Conservation (phyloP, 202 grass and related monocot genomes). For the Brachypodium distachyon region DNA sequence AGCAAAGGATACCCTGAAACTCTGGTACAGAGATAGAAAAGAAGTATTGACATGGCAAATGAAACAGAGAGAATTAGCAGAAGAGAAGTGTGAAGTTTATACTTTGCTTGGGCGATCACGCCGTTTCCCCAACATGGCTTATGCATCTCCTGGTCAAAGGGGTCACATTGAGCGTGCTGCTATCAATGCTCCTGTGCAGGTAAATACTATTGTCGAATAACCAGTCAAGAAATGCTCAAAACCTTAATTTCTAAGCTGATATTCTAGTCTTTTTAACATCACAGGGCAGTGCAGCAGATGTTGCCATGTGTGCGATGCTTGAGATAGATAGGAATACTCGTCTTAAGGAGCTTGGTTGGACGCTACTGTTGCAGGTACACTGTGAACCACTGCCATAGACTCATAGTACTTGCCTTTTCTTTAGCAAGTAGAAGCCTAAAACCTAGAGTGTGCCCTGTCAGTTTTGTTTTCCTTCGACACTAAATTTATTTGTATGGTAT, state of each 20-base stretch:
- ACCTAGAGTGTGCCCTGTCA: not conserved
- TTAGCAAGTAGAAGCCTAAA: not conserved
- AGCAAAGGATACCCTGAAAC: slow-evolving; percentile 71
- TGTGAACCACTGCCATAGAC: too few species aligned
- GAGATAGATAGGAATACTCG: slow-evolving; percentile 71
- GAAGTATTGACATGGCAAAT: slow-evolving; percentile 76
- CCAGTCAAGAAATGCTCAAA: not conserved
- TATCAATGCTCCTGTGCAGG: slow-evolving; percentile 97
- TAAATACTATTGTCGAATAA: slow-evolving; percentile 19
- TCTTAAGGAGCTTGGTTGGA: slow-evolving; percentile 94
- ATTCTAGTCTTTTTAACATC: slow-evolving; percentile 12
- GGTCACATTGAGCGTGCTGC: slow-evolving; percentile 91
- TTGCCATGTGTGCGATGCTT: slow-evolving; percentile 98
- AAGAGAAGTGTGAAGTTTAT: slow-evolving; percentile 44
- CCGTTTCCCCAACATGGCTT: slow-evolving; percentile 49
- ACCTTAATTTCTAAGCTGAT: not conserved
- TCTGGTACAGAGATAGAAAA: slow-evolving; percentile 89
- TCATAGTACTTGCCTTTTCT: not conserved
- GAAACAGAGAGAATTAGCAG: slow-evolving; percentile 48
- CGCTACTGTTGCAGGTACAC: slow-evolving; percentile 80
- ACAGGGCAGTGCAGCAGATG: slow-evolving; percentile 98
- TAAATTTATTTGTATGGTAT: not conserved
- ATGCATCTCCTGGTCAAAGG: slow-evolving; percentile 45
- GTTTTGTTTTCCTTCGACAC: not conserved
- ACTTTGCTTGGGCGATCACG: slow-evolving; percentile 87